These are phyloP conservation scores for Scenedesmus sp. DNA, from an alignment of 163 green algal species.

Conservation along the genomic window DNA sequence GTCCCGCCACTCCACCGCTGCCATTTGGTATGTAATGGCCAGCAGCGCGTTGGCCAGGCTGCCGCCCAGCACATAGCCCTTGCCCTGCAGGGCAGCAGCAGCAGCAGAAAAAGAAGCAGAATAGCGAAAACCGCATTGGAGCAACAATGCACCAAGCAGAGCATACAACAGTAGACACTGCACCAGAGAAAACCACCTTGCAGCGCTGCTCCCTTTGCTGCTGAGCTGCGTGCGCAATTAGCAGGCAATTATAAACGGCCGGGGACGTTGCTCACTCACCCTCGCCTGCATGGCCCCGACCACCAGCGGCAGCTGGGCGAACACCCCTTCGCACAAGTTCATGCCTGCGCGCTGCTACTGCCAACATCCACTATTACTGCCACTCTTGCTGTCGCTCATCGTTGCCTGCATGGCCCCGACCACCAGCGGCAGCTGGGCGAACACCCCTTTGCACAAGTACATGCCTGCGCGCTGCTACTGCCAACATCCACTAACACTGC, in stretches of 20 bases:
- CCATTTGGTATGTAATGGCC: conserved; percentile 64
- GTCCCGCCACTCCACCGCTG: conserved; percentile 58
- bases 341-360: too few species aligned
- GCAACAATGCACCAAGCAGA: too few species aligned
- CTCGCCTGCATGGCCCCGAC: conserved; percentile 65
- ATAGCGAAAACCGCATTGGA: neutral
- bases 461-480: too few species aligned
- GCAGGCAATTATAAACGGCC: neutral
- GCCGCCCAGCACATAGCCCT: conserved; percentile 63
- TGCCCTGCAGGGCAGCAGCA: conserved; percentile 52
- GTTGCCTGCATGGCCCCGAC: conserved; percentile 68
- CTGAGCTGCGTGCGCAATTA: neutral
- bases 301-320: neutral
- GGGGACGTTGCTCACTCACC: neutral
- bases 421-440: neutral
- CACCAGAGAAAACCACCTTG: too few species aligned
- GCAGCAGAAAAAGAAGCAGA: neutral
- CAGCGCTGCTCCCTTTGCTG: too few species aligned
- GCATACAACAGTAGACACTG: too few species aligned
- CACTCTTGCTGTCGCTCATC: neutral
- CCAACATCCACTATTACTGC: neutral
- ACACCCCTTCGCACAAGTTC: neutral
- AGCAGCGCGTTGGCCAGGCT: conserved; percentile 57
- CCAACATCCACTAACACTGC: neutral
- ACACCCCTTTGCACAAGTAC: neutral